Base-by-base conservation (phyloP, 1,284 basidiomycete species). In the Cyathus olla region DNA sequence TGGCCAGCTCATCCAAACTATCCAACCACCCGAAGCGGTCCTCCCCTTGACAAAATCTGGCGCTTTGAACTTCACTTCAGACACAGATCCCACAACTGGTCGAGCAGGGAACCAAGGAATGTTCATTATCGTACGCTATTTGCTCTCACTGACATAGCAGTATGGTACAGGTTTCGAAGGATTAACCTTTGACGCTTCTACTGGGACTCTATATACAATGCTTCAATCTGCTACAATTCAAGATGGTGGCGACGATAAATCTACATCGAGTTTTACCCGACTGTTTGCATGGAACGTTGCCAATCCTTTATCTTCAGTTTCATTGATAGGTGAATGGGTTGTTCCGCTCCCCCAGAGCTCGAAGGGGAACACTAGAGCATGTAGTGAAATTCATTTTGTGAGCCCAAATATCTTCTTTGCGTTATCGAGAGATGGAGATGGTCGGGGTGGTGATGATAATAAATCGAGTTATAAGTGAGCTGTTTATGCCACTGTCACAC, bases 141-240 rank as follows among this genome's bases (percentile, higher is more conserved):
- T 35, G 31, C 6, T 35, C 13, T 35, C 13, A 13, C 8, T 35
- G 31, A 35, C 31, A 8, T 35, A 8, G 6, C 31, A 35, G 13
- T 17, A 42, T 46, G 27, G 40, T 56, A 26, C 40, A 88, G 90
- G 90, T 3, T 87, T 91, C 57, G 90, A 92, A 70, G 86, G 87
- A 10, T 78, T 92, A n/a, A 89, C 90, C 0, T 61, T 86, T 3
- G 85, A 87, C 57, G 72, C 80, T 11, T 71, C 77, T 9, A 87
- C 85, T 6, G 73, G 75, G 13, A 84, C 80, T 3, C 78, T 92
- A 0, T 92, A 87, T 64, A 88, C 85, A 1, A 83, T 91, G 62
- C 81, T 92, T 0, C 90, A 92, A 66, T 83, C 85, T 11, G 90
- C 88, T 3, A 85, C 87, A 0, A 83, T 90, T 9, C 90, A 92